Conservation (phyloP, 2,329 filamentous ascomycete species). For the Curvularia verruculosa region DNA sequence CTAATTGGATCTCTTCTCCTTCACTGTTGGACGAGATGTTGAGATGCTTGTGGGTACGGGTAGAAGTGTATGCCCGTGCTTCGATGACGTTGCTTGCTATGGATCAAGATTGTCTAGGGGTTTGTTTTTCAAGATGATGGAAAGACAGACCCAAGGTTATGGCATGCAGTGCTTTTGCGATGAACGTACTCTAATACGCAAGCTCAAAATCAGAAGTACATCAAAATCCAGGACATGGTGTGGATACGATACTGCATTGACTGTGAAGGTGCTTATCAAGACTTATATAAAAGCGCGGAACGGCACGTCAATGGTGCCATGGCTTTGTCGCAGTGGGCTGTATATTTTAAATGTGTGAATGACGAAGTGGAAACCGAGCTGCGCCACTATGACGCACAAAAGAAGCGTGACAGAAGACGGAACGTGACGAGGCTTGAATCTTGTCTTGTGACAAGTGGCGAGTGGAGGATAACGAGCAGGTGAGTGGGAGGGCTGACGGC, state of each 20-base stretch:
- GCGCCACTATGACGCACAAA: neutral
- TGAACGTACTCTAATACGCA: neutral
- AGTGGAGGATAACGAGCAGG: neutral
- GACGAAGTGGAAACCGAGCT: neutral
- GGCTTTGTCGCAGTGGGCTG: neutral
- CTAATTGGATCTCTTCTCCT: neutral
- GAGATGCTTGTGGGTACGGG: neutral
- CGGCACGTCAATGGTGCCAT: neutral
- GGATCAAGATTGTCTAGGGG: neutral
- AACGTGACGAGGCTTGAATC: neutral
- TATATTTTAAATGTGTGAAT: neutral
- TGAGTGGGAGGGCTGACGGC: slow-evolving; percentile 11
- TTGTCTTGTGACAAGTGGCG: slow-evolving; percentile 6
- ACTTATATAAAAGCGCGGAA: neutral
- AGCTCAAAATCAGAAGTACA: neutral
- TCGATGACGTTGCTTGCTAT: neutral
- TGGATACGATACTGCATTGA: neutral
- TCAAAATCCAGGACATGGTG: neutral
- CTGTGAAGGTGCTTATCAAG: neutral
- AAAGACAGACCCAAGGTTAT: neutral
- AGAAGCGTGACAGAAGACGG: neutral
- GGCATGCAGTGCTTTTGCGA: neutral
- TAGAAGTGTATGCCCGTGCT: neutral
- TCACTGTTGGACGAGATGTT: neutral
- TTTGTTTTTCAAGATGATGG: neutral